These are phyloP conservation scores for Amesomyces nigricolor DNA, from an alignment of 2,329 filamentous ascomycete genomes.

Conservation along the genomic window DNA sequence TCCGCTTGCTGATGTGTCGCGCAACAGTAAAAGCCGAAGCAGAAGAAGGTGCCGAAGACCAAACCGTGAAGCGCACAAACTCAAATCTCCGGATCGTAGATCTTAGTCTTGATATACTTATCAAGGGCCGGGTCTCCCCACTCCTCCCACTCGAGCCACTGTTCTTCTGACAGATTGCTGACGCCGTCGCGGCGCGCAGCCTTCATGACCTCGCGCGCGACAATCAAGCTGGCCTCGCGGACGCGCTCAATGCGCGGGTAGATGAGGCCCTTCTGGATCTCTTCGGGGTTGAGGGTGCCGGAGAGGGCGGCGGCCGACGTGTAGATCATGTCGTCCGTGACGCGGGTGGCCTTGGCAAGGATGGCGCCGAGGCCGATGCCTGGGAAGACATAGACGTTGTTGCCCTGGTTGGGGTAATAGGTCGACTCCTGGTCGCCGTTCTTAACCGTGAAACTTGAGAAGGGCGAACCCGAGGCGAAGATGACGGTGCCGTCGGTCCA, in stretches of 20 bases:
- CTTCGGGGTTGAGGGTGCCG: conserved; percentile 70
- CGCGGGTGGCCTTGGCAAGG: conserved; percentile 74
- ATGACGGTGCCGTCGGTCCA: conserved; percentile 88
- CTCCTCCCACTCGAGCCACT: conserved; percentile 68
- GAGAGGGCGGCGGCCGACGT: conserved; percentile 79
- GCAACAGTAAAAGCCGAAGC: not conserved
- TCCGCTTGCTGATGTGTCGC: not conserved
- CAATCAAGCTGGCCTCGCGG: conserved; percentile 77
- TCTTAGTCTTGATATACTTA: conserved; percentile 53
- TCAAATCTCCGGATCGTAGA: conserved; percentile 50
- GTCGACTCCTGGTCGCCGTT: conserved; percentile 53
- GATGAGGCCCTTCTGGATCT: conserved; percentile 76
- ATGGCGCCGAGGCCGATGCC: conserved; percentile 92
- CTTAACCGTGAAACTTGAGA: conserved; percentile 66
- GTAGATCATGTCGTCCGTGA: conserved; percentile 97
- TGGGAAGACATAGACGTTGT: conserved; percentile 91
- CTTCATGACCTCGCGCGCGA: conserved; percentile 90
- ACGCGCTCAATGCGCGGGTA: conserved; percentile 91
- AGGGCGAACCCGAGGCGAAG: conserved; percentile 93
- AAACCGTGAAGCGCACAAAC: no score
- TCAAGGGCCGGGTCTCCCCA: conserved; percentile 60
- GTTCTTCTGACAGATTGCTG: conserved; percentile 59
- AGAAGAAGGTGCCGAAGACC: not conserved
- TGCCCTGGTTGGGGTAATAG: conserved; percentile 77
- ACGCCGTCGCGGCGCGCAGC: conserved; percentile 79